Percentiles rank a stretch among this genome's conserved stretches.
Evolutionary conservation across 2,329 filamentous ascomycete genomes (phyloP).

Genomic region (Fusarium robinianum): DNA sequence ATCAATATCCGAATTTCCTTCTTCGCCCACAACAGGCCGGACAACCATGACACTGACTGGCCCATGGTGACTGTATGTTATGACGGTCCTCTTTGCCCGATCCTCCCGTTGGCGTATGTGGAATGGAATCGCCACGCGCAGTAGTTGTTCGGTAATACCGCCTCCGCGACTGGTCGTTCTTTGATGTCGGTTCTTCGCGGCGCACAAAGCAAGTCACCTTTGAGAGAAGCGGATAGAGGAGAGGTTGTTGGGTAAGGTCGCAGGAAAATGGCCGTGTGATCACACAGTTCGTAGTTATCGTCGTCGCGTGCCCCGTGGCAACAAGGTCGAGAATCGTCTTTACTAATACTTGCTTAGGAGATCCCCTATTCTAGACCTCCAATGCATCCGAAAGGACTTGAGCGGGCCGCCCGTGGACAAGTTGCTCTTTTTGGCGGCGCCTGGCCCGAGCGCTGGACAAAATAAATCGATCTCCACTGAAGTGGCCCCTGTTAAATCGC

Average conservation of each 20-base stretch:
- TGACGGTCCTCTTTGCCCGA: conserved; percentile 12
- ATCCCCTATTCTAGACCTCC: conserved; percentile 40
- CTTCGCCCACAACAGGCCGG: conserved; percentile 80
- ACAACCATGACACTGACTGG: conserved; percentile 70
- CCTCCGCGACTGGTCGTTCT: conserved; percentile 2
- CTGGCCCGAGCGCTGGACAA: conserved; percentile 39
- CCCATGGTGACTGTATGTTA: conserved; percentile 57
- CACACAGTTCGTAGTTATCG: conserved; percentile 10
- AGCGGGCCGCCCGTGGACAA: conserved; percentile 33
- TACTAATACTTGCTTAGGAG: conserved; percentile 33
- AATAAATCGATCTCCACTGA: conserved; percentile 28
- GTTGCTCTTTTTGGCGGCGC: conserved; percentile 34
- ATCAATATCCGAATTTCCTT: conserved; percentile 98
- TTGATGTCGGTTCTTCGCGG: conserved; percentile 2
- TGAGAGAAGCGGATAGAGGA: conserved; percentile 3
- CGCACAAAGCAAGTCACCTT: too few species aligned
- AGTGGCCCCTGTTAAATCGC: conserved; percentile 3
- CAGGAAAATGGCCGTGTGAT: conserved; percentile 1
- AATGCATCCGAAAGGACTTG: conserved; percentile 32
- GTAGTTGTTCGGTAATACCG: conserved; percentile 5
- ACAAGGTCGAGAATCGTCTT: conserved; percentile 18
- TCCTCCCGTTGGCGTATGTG: conserved; percentile 11
- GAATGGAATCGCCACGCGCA: conserved; percentile 3
- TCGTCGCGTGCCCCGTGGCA: conserved; percentile 33
- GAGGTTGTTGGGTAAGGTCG: not conserved